A percentile compares a stretch with the other conserved stretches of the same genome.
Conservation (phyloP, 208 protist species). For the Crithidia brevicula region DNA sequence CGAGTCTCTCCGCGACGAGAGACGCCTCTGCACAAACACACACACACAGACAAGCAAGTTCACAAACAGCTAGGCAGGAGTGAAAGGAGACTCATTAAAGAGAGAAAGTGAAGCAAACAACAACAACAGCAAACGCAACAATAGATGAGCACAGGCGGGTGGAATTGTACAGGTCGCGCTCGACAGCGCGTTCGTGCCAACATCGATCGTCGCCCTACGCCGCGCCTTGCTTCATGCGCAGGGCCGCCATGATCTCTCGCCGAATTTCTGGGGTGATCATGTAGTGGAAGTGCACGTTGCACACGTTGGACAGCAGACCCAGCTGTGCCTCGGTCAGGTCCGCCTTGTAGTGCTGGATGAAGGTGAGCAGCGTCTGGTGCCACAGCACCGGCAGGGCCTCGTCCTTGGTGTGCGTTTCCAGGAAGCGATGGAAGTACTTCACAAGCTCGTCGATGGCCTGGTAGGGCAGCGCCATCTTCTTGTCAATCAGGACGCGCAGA, state of each 20-base stretch:
- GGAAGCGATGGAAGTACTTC: constrained; percentile 95
- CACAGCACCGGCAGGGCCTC: constrained; percentile 96
- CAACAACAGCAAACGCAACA: neutral
- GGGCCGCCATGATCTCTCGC: constrained; percentile 68
- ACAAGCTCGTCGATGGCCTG: constrained; percentile 96
- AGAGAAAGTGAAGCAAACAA: neutral
- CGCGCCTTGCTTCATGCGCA: constrained; percentile 33
- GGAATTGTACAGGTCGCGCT: no score
- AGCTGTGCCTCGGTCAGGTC: constrained; percentile 84
- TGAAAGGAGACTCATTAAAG: neutral
- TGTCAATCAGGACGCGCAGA: constrained; percentile 96
- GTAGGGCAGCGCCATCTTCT: constrained; percentile 98
- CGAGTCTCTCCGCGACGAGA: no score
- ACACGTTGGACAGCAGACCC: constrained; percentile 70
- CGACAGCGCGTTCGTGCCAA: no score
- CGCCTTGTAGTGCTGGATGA: constrained; percentile 90
- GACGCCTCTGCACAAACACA: no score
- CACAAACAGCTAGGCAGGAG: no score
- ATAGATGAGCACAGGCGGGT: neutral
- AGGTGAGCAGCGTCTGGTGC: constrained; percentile 97
- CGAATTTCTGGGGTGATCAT: constrained; percentile 88
- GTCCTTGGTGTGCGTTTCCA: constrained; percentile 73
- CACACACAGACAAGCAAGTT: no score
- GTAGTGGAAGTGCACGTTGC: constrained; percentile 88
- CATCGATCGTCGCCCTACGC: no score